Base-by-base conservation (phyloP, 306 rosid genomes). In the Lathyrus aphaca region DNA sequence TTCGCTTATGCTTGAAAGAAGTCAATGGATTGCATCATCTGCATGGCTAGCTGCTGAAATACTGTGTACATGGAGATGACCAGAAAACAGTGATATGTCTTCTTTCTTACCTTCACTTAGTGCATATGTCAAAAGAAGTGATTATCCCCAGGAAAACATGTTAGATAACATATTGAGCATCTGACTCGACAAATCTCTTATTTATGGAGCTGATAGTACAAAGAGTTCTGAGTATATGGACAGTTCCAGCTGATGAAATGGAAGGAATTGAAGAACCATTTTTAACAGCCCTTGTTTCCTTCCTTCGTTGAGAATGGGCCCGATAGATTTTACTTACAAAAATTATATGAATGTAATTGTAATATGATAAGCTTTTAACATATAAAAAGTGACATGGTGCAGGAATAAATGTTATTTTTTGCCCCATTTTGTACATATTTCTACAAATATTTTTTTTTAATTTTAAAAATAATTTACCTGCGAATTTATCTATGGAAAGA, bases 41-140 rank as follows among this genome's bases (percentile, higher is more conserved):
- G 87, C 94, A 32, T 93, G 97, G 91, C 84, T 93, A 71, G 96
- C 88, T 80, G 90, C 96, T 74, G 98, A 93, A 86, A 82, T 93
- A 40, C 74, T 93, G 61, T 93, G 98, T 84, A 86, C 98, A 6
- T 93, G 98, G 98, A 86, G 81, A 72, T 93, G 98, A 97, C 91
- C 94, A 16, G 96, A 89, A 64, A 85, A 84, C 79, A 74, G 84
- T 86, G 98, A 89, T 21, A 14, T 77, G 39, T 82, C 77, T 64
- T 86, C 96, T 70, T 85, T 93, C 94, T 89, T 90, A 70, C 94
- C 98, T 66, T 77, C 68, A 63, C 69, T 93, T 51, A 49, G 81
- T 80, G 86, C 83, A 38, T 90, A 77, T 82, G 90, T 81, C 17
- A 85, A 83, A 82, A 66, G 75, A 67, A 74, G 61, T 64, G 68